Base-by-base conservation (phyloP, 108 stramenopile species). In the Discostella pseudostelligera region DNA sequence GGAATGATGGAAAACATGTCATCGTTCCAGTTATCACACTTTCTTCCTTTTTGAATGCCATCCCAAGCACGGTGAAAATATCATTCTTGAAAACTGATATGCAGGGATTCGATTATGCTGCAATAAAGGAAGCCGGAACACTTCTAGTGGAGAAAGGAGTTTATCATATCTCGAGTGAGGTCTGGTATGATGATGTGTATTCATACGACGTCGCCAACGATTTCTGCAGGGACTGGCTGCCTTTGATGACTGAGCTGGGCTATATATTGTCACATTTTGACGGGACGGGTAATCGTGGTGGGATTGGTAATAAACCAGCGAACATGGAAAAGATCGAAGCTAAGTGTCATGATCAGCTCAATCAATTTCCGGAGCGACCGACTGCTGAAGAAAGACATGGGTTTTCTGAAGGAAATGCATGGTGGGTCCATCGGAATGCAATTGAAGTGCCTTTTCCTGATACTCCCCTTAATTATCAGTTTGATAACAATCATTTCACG, bases 161-260 rank as follows among this genome's bases (percentile, higher is more conserved):
- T 8, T 42, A 3, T 37, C 19, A 39, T 25, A 26, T 67, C 10
- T 8, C 21, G 39, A 67, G 29, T 39, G 56, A 56, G 28, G 66
- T 67, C 24, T 58, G 35, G 42, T 58, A 22, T 42, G 66, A 58
- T 44, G 42, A 67, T 58, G 12, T 43, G 4, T 44, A 36, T 37
- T 21, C 66, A 0, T 67, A 58, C 24, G 39, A 43, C 11, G 39
- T 19, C 17, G 32, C 39, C 3, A 67, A 67, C 58, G 66, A 67
- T 58, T 43, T 67, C 14, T 67, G 55, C 40, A 56, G 37, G 8
- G 42, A 67, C 40, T 67, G 66, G 66, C 24, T 67, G 17, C 66
- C 66, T 20, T 43, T 45, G 36, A 67, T 67, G 66, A 67, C 55
- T 0, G 39, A 40, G 40, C 0, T 58, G 19, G 66, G 66, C n/a